Evolutionary conservation across 2,329 filamentous ascomycete genomes (phyloP), one percentile per base, ranked within the genome.

Genomic region (Dryadomyces sulphureus): DNA sequence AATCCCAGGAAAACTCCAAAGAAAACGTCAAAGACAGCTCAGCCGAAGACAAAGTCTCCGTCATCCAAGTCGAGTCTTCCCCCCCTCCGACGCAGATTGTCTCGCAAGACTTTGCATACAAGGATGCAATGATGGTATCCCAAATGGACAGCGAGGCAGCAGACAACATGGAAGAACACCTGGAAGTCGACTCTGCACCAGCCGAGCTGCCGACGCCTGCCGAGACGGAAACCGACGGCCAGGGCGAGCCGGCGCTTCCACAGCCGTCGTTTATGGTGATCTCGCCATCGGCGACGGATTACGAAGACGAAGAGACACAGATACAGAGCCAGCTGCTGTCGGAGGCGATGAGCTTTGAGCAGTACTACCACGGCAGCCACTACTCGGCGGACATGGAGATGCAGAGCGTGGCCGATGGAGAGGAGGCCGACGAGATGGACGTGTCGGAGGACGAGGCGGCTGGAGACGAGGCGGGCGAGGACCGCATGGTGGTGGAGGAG

Each of bases 241-340:
- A 21, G 11, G 41, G 19, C 27, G 22, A 19, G 22, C 24, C 11
- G 16, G 16, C 38, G 16, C 25, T 5, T 12, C 21, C 11, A 4
- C 12, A 3, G 9, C 39, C n/a, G 25, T 20, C 2, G 27, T 24
- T 11, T 24, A 12, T 14, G 17, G 19, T 14, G 24, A 14, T 16
- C 27, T 24, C 39, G 22, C 14, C 39, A 16, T 24, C 8, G 11
- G 45, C 41, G 20, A 14, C 27, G 7, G 27, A 32, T 32, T 9
- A 12, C 4, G 27, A 32, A 32, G 27, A 32, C 21, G 30, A 43
- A 2, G 50, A 50, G 34, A 45, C 50, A 5, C 48, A 53, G 38
- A 43, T 53, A 9, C 48, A 53, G 45, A 52, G 52, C 35, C 52
- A 53, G 47, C 32, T 53, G 8, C 21, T 52, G 34, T 48, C 50